A percentile compares a stretch with the other conserved stretches of the same genome.
Evolutionary conservation across 2,329 filamentous ascomycete species (phyloP).

Genomic region (Xylariaceae sp.): DNA sequence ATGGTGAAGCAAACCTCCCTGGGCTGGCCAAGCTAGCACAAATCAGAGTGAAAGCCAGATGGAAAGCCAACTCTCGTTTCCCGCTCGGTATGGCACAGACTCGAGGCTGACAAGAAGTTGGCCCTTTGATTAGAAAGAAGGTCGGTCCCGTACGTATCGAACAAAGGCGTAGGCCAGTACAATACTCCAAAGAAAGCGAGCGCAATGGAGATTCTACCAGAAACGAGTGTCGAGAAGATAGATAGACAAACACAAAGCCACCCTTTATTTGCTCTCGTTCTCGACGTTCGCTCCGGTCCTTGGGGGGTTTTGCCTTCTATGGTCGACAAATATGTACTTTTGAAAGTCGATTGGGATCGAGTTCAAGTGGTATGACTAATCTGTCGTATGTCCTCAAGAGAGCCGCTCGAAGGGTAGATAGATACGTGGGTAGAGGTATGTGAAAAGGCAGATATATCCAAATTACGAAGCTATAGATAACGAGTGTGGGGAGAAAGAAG

Average conservation of each 20-base stretch:
- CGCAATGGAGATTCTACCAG: constrained; percentile 23
- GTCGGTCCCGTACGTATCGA: constrained; percentile 23
- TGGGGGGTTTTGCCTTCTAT: constrained; percentile 9
- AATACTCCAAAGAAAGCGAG: constrained; percentile 29
- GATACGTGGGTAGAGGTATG: constrained; percentile 14
- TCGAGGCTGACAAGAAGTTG: constrained; percentile 3
- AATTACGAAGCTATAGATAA: constrained; percentile 33
- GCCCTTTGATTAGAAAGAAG: constrained; percentile 25
- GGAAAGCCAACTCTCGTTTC: constrained; percentile 8
- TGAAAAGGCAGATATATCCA: constrained; percentile 23
- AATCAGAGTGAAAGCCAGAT: constrained; percentile 8
- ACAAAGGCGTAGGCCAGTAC: constrained; percentile 28
- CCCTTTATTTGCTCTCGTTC: constrained; percentile 11
- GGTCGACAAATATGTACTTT: no score
- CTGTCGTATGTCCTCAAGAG: no score
- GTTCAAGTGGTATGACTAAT: no score
- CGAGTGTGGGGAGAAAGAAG: constrained; percentile 30
- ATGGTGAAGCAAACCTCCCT: constrained; percentile 19
- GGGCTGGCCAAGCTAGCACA: constrained; percentile 20
- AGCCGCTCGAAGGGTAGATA: constrained; percentile 16
- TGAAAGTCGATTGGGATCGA: no score
- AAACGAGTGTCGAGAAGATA: constrained; percentile 29
- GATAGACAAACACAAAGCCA: constrained; percentile 25
- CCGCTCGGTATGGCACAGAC: constrained; percentile 1
- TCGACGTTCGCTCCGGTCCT: constrained; percentile 3